Evolutionary conservation across 148 eudicot species (phyloP), one percentile per base, ranked within the genome.

Genomic region (Silene uniflora): DNA sequence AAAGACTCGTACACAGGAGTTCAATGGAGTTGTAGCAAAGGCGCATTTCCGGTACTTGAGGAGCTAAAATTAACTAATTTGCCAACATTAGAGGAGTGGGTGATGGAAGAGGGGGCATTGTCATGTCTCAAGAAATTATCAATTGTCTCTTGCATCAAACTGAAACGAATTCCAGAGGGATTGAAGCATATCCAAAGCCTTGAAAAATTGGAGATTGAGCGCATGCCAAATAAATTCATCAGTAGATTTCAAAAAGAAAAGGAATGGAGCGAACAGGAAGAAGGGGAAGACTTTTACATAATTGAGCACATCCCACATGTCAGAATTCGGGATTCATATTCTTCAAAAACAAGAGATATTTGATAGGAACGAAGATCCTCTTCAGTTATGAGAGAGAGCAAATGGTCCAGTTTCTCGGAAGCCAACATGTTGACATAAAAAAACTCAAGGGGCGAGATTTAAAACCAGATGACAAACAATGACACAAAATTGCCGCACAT

Each of bases 221-320:
- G 22, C 19, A 82, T 82, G 85, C 76, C 81, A 47, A 22, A 22
- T 3, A 46, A 13, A 27, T 82, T 82, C 67, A 71, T 56, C 59
- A 66, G 24, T 7, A 78, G 19, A 72, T 23, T 71, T 42, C 70
- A 22, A 29, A 32, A 61, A 25, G 64, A 3, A 23, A 56, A 73
- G 42, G 54, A 27, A 52, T 39, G 10, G 5, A 14, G 10, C 5
- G 58, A n/a, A 19, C 18, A 2, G n/a, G 9, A 19, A 4, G 61
- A 14, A 73, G 77, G 72, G 56, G 76, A 67, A 66, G 76, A 79
- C 21, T 74, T n/a, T 47, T 67, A 68, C 67, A 79, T 79, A 10
- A 46, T 78, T 55, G n/a, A 79, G 49, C 60, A 62, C 42, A 49
- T 79, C n/a, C 78, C 74, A 23, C 6, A 65, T 2, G 47, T 75